Evolutionary conservation across 1,284 basidiomycete genomes (phyloP).

Genomic region (Apiotrichum sp.): DNA sequence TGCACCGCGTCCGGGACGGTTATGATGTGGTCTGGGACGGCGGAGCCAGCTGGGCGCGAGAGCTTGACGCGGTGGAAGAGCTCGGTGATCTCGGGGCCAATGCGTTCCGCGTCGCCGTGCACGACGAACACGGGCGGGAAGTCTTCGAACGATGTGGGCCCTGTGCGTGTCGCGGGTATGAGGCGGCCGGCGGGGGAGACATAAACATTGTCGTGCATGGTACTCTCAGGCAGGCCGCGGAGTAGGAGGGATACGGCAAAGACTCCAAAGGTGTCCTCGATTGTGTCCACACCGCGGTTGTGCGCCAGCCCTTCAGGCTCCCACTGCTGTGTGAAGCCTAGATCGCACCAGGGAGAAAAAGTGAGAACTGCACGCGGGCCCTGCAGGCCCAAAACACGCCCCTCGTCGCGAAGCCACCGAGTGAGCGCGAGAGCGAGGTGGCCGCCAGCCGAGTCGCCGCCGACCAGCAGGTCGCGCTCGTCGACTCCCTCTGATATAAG

Average conservation of each 20-base stretch:
- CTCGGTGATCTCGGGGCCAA: slow-evolving; percentile 28
- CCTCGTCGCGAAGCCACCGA: slow-evolving; percentile 35
- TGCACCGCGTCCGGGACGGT: slow-evolving; percentile 32
- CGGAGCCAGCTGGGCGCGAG: slow-evolving; percentile 5
- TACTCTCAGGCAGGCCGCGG: slow-evolving; percentile 27
- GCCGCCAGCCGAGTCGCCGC: slow-evolving; percentile 66
- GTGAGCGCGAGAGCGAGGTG: slow-evolving; percentile 57
- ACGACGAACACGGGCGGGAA: slow-evolving; percentile 40
- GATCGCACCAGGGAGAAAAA: slow-evolving; percentile 58
- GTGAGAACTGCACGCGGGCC: slow-evolving; percentile 54
- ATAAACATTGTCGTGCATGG: slow-evolving; percentile 33
- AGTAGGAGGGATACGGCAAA: slow-evolving; percentile 39
- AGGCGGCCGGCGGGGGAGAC: slow-evolving; percentile 36
- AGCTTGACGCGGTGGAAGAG: slow-evolving; percentile 29
- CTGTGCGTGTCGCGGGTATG: slow-evolving; percentile 10
- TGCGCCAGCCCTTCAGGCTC: slow-evolving; percentile 22
- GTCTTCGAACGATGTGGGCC: slow-evolving; percentile 17
- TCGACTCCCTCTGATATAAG: slow-evolving; percentile 52
- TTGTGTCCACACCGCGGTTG: slow-evolving; percentile 35
- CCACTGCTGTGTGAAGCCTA: slow-evolving; percentile 46
- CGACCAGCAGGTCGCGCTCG: slow-evolving; percentile 57
- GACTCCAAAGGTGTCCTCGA: slow-evolving; percentile 41
- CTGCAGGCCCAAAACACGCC: slow-evolving; percentile 18
- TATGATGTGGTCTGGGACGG: slow-evolving; percentile 21
- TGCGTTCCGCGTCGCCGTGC: slow-evolving; percentile 38